Percentiles rank a stretch among this genome's conserved stretches.
These are phyloP conservation scores for Peronospora belbahrii DNA, from an alignment of 352 stramenopile species.

Conservation along the genomic window DNA sequence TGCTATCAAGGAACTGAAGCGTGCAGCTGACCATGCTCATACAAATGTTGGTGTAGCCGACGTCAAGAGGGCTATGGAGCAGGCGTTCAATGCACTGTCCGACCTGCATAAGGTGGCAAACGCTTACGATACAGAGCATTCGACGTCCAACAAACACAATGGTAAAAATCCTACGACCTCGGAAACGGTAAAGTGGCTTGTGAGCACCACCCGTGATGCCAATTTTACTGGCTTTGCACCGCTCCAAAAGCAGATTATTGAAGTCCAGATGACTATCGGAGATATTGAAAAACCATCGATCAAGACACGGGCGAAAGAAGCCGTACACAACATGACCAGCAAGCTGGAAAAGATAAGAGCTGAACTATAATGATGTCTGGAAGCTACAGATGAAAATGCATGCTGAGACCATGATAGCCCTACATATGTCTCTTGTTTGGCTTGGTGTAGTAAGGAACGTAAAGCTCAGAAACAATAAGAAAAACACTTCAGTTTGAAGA, in stretches of 20 bases:
- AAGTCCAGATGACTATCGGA: constrained; percentile 4
- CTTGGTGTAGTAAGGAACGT: not conserved
- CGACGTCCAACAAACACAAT: constrained; percentile 5
- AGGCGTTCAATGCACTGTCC: constrained; percentile 21
- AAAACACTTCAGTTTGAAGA: constrained; percentile 9
- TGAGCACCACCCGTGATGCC: constrained; percentile 23
- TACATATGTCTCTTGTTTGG: not conserved
- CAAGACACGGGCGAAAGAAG: constrained; percentile 18
- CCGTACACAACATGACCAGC: constrained; percentile 14
- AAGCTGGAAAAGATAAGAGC: constrained; percentile 10
- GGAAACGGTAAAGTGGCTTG: constrained; percentile 24
- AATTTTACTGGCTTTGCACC: constrained; percentile 17
- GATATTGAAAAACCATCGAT: constrained; percentile 20
- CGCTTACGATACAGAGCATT: constrained; percentile 18
- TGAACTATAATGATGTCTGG: constrained; percentile 10
- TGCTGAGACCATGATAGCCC: not conserved
- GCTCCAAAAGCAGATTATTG: constrained; percentile 18
- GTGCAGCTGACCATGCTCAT: constrained; percentile 12
- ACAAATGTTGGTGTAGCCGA: constrained; percentile 9
- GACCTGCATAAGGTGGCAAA: constrained; percentile 24
- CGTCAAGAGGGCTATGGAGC: constrained; percentile 20
- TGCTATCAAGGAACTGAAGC: constrained; percentile 15
- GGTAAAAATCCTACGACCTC: constrained; percentile 18
- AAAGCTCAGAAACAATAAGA: not conserved
- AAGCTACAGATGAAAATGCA: not conserved